Conservation (phyloP, 345 rosid genomes). For the Excoecaria agallocha region DNA sequence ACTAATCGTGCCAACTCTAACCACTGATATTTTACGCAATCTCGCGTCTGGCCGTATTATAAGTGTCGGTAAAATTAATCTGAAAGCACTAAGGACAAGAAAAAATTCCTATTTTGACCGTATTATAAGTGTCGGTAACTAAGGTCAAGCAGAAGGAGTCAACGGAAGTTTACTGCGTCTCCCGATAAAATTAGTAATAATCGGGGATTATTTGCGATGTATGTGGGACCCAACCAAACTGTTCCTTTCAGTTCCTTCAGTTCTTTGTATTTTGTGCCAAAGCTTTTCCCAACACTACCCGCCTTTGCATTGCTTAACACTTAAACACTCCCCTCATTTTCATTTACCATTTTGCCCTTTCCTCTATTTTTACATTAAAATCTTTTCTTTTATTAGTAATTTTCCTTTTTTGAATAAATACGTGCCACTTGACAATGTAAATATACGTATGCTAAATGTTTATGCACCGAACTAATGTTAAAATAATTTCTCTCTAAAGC, state of each 20-base stretch:
- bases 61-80: conserved; percentile 15
- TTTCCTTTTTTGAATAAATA: not conserved
- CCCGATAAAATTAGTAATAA: not conserved
- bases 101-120: too few species aligned
- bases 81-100: not conserved
- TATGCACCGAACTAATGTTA: too few species aligned
- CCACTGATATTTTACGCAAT: too few species aligned
- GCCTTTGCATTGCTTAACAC: not conserved
- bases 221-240: conserved; percentile 32
- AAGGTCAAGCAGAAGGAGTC: not conserved
- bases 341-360: conserved; percentile 24
- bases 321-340: conserved; percentile 4
- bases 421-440: too few species aligned
- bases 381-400: not conserved
- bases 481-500: too few species aligned
- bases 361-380: not conserved
- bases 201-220: conserved; percentile 16
- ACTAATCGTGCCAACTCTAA: too few species aligned
- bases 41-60: not conserved
- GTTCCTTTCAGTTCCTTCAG: conserved; percentile 25
- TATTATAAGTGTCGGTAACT: conserved; percentile 7
- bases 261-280: conserved; percentile 39
- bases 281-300: conserved; percentile 22
- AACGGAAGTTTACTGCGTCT: not conserved
- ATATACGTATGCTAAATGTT: too few species aligned